Percentiles rank a stretch among this genome's conserved stretches.
phyloP scores from a whole-genome alignment of 805 yeast genomes.

The Saccharomycopsis guyanensis region DNA sequence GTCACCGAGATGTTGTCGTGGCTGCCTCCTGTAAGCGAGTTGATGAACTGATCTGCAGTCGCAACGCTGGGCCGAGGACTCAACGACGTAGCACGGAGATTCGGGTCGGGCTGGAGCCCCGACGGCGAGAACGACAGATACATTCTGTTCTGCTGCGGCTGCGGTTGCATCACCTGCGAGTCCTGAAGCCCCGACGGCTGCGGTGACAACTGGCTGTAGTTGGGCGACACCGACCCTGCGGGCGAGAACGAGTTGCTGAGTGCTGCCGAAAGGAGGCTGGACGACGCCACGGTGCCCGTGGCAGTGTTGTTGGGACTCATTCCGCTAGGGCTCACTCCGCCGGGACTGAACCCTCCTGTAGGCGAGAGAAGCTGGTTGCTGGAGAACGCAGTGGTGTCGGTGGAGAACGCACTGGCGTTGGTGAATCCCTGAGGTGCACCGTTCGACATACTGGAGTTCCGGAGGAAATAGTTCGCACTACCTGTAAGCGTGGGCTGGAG shows the following conservation, averaged over 20 bases:
- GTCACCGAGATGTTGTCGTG: conserved; percentile 33
- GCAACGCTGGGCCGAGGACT: conserved; percentile 13
- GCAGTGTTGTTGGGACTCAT: conserved; percentile 22
- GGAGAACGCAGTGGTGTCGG: too few relatives aligned
- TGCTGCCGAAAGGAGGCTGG: too few relatives aligned
- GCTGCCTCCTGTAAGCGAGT: conserved; percentile 32
- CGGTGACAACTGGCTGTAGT: conserved; percentile 3
- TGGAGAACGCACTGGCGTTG: too few relatives aligned
- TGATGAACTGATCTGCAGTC: conserved; percentile 21
- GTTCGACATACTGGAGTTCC: too few relatives aligned
- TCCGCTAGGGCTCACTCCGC: conserved; percentile 9
- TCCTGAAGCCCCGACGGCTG: conserved; percentile 17
- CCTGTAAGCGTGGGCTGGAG: conserved; percentile 35
- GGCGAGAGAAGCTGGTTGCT: too few relatives aligned
- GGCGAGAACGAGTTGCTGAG: conserved; percentile 17
- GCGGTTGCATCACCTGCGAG: neutral
- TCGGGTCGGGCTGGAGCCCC: neutral
- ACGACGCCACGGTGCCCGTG: conserved; percentile 18
- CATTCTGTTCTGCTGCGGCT: too few relatives aligned
- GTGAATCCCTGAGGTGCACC: too few relatives aligned
- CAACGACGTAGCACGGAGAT: conserved; percentile 2
- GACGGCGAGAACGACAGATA: too few relatives aligned
- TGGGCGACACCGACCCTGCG: conserved; percentile 23
- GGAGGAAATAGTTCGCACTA: conserved; percentile 31
- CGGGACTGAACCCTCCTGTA: neutral